Percentiles rank a stretch among this genome's conserved stretches.
phyloP scores from a whole-genome alignment of 306 rosid species.

The Trichosanthes truncata region DNA sequence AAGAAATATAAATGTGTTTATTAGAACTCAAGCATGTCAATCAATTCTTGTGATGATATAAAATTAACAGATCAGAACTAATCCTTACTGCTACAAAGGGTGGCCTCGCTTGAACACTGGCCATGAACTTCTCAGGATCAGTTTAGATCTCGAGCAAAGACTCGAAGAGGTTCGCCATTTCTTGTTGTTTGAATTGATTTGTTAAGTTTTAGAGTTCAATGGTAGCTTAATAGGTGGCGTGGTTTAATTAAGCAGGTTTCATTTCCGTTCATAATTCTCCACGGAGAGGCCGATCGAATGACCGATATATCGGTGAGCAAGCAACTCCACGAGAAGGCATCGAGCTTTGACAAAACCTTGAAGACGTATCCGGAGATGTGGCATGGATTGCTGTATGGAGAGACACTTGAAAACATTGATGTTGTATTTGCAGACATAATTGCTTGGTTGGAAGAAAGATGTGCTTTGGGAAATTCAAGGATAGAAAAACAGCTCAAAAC shows the following conservation, averaged over 20 bases:
- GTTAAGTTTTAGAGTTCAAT: not conserved
- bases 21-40: not conserved
- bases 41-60: not conserved
- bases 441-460: slow-evolving; percentile 45
- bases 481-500: slow-evolving; percentile 50
- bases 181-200: not conserved
- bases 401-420: slow-evolving; percentile 51
- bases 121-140: slow-evolving; percentile 43
- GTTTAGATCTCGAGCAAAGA: slow-evolving; percentile 37
- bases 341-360: slow-evolving; percentile 58
- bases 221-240: not conserved
- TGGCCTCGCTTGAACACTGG: slow-evolving; percentile 76
- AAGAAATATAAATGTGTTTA: not conserved
- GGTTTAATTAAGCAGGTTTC: slow-evolving; percentile 31
- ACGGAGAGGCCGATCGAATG: slow-evolving; percentile 72
- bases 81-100: slow-evolving; percentile 68
- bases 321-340: slow-evolving; percentile 40
- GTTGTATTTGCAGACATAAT: slow-evolving; percentile 62
- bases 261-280: slow-evolving; percentile 61
- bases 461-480: slow-evolving; percentile 39
- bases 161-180: slow-evolving; percentile 16
- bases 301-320: slow-evolving; percentile 55
- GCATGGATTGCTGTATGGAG: slow-evolving; percentile 85
- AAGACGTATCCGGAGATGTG: slow-evolving; percentile 78
- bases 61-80: slow-evolving; percentile 24